phyloP scores from a whole-genome alignment of 73 alveolate genomes.

The Paramecium bursaria region DNA sequence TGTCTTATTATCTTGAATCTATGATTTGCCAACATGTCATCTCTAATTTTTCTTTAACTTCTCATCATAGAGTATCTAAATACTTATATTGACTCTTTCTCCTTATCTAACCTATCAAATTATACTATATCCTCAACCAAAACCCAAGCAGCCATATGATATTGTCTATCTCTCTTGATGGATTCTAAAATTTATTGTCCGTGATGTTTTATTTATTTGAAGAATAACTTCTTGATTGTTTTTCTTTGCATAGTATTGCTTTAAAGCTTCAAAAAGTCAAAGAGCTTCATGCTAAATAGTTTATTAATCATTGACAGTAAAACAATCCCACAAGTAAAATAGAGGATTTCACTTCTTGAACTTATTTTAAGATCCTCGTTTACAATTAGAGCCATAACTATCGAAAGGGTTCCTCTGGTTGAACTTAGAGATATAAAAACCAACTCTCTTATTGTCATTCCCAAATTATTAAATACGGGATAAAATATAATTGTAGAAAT shows the following conservation, averaged over 20 bases:
- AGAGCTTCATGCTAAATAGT: not conserved
- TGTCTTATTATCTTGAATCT: too few relatives aligned
- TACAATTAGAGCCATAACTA: not conserved
- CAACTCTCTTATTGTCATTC: not conserved
- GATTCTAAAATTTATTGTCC: not conserved
- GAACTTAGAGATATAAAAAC: not conserved
- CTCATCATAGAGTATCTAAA: too few relatives aligned
- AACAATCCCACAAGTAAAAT: not conserved
- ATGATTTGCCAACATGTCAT: too few relatives aligned
- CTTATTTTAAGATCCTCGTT: not conserved
- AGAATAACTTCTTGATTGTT: not conserved
- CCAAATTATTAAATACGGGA: not conserved
- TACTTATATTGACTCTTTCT: not conserved
- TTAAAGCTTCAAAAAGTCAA: not conserved
- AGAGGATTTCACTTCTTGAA: not conserved
- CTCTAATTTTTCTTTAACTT: too few relatives aligned
- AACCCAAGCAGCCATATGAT: not conserved
- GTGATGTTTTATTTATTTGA: too few relatives aligned
- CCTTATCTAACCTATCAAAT: not conserved
- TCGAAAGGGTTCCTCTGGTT: not conserved
- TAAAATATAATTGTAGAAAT: not conserved
- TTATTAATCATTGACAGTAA: not conserved
- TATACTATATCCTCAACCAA: not conserved
- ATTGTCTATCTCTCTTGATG: not conserved
- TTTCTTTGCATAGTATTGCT: not conserved